These are phyloP conservation scores for Penicillium maclennaniae DNA, from an alignment of 495 filamentous ascomycete genomes.

Conservation along the genomic window DNA sequence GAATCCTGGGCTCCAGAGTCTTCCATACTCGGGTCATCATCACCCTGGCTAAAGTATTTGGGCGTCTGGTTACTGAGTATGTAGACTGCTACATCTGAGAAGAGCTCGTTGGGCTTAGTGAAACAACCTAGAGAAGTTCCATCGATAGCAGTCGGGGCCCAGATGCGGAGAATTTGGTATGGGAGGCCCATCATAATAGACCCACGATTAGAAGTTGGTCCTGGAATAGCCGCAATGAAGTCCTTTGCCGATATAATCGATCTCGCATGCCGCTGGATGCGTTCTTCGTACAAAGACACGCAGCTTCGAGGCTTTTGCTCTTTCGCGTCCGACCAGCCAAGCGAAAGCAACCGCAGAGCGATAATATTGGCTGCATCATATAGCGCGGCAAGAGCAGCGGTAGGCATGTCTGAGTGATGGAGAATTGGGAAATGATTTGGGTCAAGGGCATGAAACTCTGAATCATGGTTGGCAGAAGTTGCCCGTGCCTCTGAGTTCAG, in stretches of 20 bases:
- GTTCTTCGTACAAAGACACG: conserved; percentile 8
- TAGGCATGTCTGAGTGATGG: conserved; percentile 13
- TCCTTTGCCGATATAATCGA: conserved; percentile 7
- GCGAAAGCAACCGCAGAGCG: conserved; percentile 1
- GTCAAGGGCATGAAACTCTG: neutral
- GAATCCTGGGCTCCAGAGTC: neutral
- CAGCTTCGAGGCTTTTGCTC: neutral
- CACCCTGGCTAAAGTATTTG: neutral
- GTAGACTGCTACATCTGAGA: conserved; percentile 9
- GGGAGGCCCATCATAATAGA: conserved; percentile 12
- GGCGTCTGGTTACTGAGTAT: neutral
- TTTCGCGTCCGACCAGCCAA: neutral
- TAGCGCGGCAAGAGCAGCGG: conserved; percentile 8
- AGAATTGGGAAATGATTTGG: conserved; percentile 7
- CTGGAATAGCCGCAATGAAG: conserved; percentile 5
- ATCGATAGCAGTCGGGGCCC: conserved; percentile 1
- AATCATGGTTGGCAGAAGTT: neutral
- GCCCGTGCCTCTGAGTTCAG: neutral
- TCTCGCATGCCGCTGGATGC: conserved; percentile 5
- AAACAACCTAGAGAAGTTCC: neutral
- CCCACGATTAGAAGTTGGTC: conserved; percentile 9
- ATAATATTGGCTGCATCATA: conserved; percentile 12
- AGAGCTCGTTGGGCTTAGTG: neutral
- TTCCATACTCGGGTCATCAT: neutral
- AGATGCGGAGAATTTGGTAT: conserved; percentile 4